A percentile compares a stretch with the other conserved stretches of the same genome.
Conservation (phyloP, 345 rosid genomes). For the Camelina hispida region DNA sequence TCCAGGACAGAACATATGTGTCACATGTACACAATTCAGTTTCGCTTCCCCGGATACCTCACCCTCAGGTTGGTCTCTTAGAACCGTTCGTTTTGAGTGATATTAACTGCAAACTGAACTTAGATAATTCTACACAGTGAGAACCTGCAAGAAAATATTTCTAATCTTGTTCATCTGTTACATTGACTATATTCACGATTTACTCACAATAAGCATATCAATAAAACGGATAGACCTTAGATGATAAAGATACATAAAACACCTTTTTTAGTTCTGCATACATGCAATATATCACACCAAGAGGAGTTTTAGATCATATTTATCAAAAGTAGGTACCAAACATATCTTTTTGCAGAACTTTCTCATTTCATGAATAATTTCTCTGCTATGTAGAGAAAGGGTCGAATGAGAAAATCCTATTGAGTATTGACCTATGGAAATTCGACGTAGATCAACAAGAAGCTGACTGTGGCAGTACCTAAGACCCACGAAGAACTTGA, state of each 20-base stretch:
- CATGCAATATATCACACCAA: constrained; percentile 14
- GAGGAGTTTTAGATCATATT: not conserved
- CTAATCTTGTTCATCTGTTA: not conserved
- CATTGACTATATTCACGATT: not conserved
- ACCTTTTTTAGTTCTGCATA: constrained; percentile 6
- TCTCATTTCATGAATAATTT: constrained; percentile 33
- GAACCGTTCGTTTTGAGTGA: not conserved
- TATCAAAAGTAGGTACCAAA: constrained; percentile 6
- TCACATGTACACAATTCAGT: constrained; percentile 22
- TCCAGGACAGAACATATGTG: constrained; percentile 12
- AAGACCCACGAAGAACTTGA: constrained; percentile 23
- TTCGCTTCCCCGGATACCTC: constrained; percentile 25
- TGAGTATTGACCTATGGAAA: constrained; percentile 50
- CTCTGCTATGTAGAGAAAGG: constrained; percentile 37
- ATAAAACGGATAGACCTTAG: constrained; percentile 13
- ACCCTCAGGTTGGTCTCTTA: constrained; percentile 40
- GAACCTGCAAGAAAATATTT: not conserved
- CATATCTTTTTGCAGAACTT: not conserved
- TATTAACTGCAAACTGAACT: not conserved
- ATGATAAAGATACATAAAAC: not conserved
- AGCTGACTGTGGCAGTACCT: constrained; percentile 35
- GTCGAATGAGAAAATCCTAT: constrained; percentile 38
- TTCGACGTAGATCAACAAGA: constrained; percentile 54
- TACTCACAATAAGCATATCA: not conserved
- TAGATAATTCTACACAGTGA: not conserved